phyloP scores from a whole-genome alignment of 2,329 filamentous ascomycete species.

The Exophiala calicioides region DNA sequence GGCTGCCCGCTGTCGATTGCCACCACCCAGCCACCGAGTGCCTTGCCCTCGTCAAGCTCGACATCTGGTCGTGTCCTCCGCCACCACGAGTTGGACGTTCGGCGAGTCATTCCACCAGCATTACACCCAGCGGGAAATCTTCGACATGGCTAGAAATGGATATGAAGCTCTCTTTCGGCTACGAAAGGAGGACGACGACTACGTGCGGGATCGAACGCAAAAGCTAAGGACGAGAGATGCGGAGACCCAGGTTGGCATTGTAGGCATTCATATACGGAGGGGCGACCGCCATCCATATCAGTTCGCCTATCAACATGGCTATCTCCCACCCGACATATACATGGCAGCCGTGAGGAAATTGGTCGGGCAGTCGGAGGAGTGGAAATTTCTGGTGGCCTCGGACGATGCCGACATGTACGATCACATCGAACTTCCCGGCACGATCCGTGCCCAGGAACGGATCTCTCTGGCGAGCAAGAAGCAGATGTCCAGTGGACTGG shows the following conservation, averaged over 20 bases:
- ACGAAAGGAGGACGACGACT: slow-evolving; percentile 63
- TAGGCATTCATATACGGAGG: slow-evolving; percentile 77
- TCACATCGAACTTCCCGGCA: slow-evolving; percentile 36
- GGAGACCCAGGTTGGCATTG: slow-evolving; percentile 52
- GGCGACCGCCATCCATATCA: slow-evolving; percentile 78
- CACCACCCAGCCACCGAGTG: slow-evolving; percentile 72
- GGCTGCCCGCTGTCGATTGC: slow-evolving; percentile 65
- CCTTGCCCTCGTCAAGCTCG: slow-evolving; percentile 76
- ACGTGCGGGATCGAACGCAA: slow-evolving; percentile 61
- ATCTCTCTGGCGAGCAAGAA: slow-evolving; percentile 78
- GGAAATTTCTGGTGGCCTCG: slow-evolving; percentile 63
- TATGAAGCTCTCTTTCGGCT: slow-evolving; percentile 76
- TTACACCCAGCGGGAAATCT: slow-evolving; percentile 63
- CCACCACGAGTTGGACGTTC: slow-evolving; percentile 66
- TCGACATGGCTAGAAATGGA: slow-evolving; percentile 66
- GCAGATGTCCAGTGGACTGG: slow-evolving; percentile 62
- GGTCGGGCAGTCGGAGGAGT: slow-evolving; percentile 21
- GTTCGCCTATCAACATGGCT: slow-evolving; percentile 73
- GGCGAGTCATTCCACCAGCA: slow-evolving; percentile 59
- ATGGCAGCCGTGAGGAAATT: slow-evolving; percentile 59
- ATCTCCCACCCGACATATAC: slow-evolving; percentile 73
- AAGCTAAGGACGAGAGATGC: slow-evolving; percentile 49
- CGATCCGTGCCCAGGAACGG: slow-evolving; percentile 68
- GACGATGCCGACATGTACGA: slow-evolving; percentile 78
- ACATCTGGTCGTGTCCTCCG: slow-evolving; percentile 72